These are phyloP conservation scores for Nidula niveotomentosa DNA, from an alignment of 1,284 basidiomycete genomes.

Conservation along the genomic window DNA sequence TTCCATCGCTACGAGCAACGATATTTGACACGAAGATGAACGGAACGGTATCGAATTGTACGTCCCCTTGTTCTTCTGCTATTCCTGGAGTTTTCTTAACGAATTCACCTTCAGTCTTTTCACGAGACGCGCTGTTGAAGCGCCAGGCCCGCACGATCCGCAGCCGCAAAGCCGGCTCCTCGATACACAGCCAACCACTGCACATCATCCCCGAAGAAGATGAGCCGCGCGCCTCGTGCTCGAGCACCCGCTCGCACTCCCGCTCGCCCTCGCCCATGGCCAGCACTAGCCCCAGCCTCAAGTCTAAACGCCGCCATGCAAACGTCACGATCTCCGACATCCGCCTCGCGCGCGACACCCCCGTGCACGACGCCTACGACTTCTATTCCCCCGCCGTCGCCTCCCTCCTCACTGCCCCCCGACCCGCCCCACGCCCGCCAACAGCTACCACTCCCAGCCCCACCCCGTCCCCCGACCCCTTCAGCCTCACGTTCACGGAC, in stretches of 20 bases:
- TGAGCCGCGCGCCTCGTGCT: slow-evolving; percentile 21
- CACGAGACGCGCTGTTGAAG: slow-evolving; percentile 25
- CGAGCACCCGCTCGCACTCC: slow-evolving; percentile 7
- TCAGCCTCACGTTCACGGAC: slow-evolving; percentile 31
- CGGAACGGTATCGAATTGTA: slow-evolving; percentile 23
- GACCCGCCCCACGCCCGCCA: slow-evolving; percentile 27
- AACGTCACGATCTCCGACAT: slow-evolving; percentile 27
- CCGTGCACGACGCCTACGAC: slow-evolving; percentile 10
- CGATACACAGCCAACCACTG: slow-evolving; percentile 19
- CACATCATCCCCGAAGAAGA: slow-evolving; percentile 35
- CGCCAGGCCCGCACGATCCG: slow-evolving; percentile 27
- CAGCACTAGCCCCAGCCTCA: slow-evolving; percentile 12
- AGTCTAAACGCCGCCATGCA: slow-evolving; percentile 26
- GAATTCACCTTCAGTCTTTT: slow-evolving; percentile 18
- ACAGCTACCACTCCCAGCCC: slow-evolving; percentile 13
- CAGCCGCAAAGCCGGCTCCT: slow-evolving; percentile 15
- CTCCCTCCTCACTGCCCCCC: slow-evolving; percentile 11
- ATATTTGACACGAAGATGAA: slow-evolving; percentile 13
- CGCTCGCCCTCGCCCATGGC: slow-evolving; percentile 20
- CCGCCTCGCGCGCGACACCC: slow-evolving; percentile 19
- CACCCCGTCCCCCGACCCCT: slow-evolving; percentile 27
- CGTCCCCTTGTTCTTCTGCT: slow-evolving; percentile 6
- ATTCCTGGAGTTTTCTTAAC: neutral
- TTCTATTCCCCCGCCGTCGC: slow-evolving; percentile 14
- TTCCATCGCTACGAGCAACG: slow-evolving; percentile 6